A percentile compares a stretch with the other conserved stretches of the same genome.
phyloP scores from a whole-genome alignment of 805 yeast species.

The Starmera amethionina region DNA sequence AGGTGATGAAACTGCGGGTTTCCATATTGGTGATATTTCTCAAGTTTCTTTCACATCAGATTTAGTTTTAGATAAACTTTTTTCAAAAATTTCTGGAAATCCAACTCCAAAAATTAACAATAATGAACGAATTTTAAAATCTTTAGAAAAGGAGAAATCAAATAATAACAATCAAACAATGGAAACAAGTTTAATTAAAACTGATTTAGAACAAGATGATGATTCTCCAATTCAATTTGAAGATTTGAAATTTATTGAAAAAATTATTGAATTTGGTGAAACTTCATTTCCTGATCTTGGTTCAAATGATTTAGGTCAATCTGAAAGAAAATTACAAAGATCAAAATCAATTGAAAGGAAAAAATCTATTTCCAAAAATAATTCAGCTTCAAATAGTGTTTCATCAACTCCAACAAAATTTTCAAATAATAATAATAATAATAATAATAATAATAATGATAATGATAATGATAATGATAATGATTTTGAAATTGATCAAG shows the following conservation, averaged over 20 bases:
- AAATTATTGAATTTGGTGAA: slow-evolving; percentile 30
- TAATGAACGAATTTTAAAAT: slow-evolving; percentile 1
- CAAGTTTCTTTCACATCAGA: slow-evolving; percentile 6
- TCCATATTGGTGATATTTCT: slow-evolving; percentile 5
- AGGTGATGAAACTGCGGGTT: slow-evolving; percentile 14
- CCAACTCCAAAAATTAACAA: not conserved
- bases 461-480: not conserved
- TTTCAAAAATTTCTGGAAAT: slow-evolving; percentile 5
- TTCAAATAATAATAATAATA: not conserved
- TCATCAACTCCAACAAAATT: slow-evolving; percentile 2
- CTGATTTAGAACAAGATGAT: slow-evolving; percentile 7
- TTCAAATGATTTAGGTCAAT: slow-evolving; percentile 20
- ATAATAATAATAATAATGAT: not conserved
- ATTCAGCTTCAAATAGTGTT: slow-evolving; percentile 13
- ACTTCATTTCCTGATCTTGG: slow-evolving; percentile 26
- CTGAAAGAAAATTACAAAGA: slow-evolving; percentile 20
- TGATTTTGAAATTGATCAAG: not conserved
- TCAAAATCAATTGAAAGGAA: slow-evolving; percentile 26
- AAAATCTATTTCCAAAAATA: slow-evolving; percentile 22
- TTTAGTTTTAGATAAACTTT: slow-evolving; percentile 5
- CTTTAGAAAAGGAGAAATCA: not conserved
- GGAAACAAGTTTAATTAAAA: not conserved
- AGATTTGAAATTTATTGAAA: slow-evolving; percentile 28
- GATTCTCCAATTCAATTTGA: slow-evolving; percentile 13
- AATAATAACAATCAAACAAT: too few relatives aligned